Evolutionary conservation across 2,329 filamentous ascomycete genomes (phyloP).

Genomic region (Fusarium bactridioides): DNA sequence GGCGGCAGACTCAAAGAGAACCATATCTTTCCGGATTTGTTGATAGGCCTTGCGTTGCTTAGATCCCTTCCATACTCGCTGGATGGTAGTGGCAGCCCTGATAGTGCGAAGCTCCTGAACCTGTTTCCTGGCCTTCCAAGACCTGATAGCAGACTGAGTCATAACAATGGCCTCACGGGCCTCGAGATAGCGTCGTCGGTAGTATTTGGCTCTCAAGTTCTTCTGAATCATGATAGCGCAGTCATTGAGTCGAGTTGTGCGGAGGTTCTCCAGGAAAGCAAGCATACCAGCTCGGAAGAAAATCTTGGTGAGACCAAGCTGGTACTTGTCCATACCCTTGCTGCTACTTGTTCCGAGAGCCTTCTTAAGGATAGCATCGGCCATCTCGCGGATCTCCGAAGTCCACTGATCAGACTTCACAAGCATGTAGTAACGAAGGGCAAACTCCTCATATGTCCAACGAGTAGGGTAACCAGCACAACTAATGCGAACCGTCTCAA

Average conservation of each 20-base stretch:
- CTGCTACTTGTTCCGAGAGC: constrained; percentile 81
- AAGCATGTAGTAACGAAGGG: constrained; percentile 97
- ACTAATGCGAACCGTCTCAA: constrained; percentile 97
- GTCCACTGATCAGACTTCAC: constrained; percentile 91
- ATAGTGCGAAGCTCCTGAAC: constrained; percentile 83
- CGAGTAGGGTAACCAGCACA: constrained; percentile 96
- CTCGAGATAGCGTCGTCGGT: constrained; percentile 88
- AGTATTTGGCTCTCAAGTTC: constrained; percentile 95
- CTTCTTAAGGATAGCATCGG: constrained; percentile 87
- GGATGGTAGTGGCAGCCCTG: constrained; percentile 92
- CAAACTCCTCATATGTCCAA: constrained; percentile 99
- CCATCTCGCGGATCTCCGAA: constrained; percentile 92
- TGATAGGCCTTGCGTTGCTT: constrained; percentile 86
- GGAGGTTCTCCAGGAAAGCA: constrained; percentile 93
- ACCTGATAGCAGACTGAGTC: constrained; percentile 81
- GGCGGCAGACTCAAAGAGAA: constrained; percentile 86
- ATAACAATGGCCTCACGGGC: constrained; percentile 81
- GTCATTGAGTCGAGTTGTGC: constrained; percentile 88
- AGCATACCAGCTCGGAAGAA: constrained; percentile 99
- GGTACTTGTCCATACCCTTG: constrained; percentile 88
- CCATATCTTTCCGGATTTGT: constrained; percentile 80
- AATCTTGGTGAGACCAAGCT: constrained; percentile 96
- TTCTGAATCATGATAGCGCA: constrained; percentile 99
- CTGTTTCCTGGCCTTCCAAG: constrained; percentile 77
- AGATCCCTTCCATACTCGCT: constrained; percentile 92